Evolutionary conservation across 1,284 basidiomycete genomes (phyloP), one percentile per base, ranked within the genome.

Genomic region (Ustilago trichophora): DNA sequence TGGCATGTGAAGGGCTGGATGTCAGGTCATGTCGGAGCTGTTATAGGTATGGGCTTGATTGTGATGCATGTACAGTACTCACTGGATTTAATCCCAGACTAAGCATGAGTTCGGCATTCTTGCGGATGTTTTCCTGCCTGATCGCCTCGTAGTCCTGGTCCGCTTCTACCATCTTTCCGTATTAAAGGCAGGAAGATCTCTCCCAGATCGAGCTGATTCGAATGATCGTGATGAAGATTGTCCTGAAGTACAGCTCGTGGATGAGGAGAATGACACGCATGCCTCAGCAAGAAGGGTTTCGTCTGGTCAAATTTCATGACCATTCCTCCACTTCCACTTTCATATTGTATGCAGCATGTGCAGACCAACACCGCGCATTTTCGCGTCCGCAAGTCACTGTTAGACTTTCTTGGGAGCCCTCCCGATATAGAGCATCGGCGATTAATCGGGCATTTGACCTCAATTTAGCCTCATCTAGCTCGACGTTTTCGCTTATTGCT

Each of bases 111-210:
- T 55, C 56, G 40, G 68, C 50, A 56, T 75, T 82, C 66, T 73
- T 80, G 75, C 75, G 71, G 31, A 84, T 84, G 59, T 82, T 83
- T 36, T 77, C 74, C 36, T 78, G 72, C 35, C 83, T 49, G 16
- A 59, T 43, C 31, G 57, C 55, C 37, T 76, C 74, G 38, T 75
- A 76, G 32, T 67, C 69, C 22, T 50, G 54, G 19, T 62, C 72
- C 6, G 48, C 6, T 26, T 73, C 71, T 27, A 45, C 70, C 58
- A 64, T 67, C 10, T 27, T 53, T 32, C 13, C 12, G 13, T n/a
- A 13, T 33, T 33, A 6, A n/a, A 33, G 32, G 32, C 32, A n/a
- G 32, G 11, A n/a, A 33, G 32, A 6, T 10, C 15, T n/a, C n/a
- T n/a, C n/a, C n/a, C n/a, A n/a, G n/a, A n/a, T n/a, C n/a, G n/a